These are phyloP conservation scores for Kwoniella botswanensis DNA, from an alignment of 768 basidiomycete genomes.

Conservation along the genomic window DNA sequence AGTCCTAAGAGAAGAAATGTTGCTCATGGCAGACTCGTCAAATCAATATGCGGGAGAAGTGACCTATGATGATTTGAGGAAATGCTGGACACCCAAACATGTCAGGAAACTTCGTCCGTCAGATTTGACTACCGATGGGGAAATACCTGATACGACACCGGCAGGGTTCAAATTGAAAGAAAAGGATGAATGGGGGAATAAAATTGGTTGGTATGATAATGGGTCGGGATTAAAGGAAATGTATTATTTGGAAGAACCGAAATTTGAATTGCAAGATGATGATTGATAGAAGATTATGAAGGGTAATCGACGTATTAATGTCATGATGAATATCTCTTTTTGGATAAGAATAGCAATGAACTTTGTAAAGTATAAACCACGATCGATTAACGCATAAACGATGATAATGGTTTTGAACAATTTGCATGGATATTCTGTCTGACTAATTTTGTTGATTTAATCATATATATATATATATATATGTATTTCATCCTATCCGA, in stretches of 20 bases:
- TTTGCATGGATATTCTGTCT: background rate
- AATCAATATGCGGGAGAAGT: slow-evolving; percentile 51
- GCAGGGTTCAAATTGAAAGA: slow-evolving; percentile 37
- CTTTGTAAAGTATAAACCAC: too few relatives aligned
- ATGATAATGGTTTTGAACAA: slow-evolving; percentile 3
- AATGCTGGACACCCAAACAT: slow-evolving; percentile 48
- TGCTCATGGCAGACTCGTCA: slow-evolving; percentile 39
- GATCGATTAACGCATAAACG: too few relatives aligned
- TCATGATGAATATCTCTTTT: too few relatives aligned
- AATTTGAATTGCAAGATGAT: slow-evolving; percentile 27
- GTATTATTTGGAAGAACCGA: slow-evolving; percentile 46
- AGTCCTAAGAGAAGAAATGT: slow-evolving; percentile 35
- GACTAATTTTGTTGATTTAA: too few relatives aligned
- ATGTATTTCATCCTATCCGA: too few relatives aligned
- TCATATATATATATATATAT: too few relatives aligned
- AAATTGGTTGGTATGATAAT: slow-evolving; percentile 42
- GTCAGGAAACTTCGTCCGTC: slow-evolving; percentile 35
- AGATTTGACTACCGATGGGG: slow-evolving; percentile 47
- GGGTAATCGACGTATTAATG: background rate
- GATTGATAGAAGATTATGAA: background rate
- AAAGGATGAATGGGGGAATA: slow-evolving; percentile 49
- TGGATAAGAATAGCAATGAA: too few relatives aligned
- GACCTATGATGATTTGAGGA: slow-evolving; percentile 45
- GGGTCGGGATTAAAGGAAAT: slow-evolving; percentile 31
- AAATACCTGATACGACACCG: slow-evolving; percentile 43